Evolutionary conservation across 345 rosid genomes (phyloP).

Genomic region (Arabidopsis suecica): DNA sequence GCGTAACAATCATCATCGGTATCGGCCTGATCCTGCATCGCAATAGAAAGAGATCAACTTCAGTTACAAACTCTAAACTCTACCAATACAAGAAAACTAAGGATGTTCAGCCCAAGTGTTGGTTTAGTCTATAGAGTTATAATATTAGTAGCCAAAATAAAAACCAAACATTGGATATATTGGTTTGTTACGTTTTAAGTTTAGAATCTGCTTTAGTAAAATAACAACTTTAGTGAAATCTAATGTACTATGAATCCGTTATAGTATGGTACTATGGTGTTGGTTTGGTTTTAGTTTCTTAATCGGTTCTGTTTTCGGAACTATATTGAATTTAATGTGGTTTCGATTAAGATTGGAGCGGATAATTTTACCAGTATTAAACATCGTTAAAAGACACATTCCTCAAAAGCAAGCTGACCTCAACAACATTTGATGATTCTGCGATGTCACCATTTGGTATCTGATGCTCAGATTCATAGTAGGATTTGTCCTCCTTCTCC

Average conservation of each 20-base stretch:
- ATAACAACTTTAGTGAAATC: not conserved
- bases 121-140: not conserved
- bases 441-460: constrained; percentile 42
- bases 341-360: not conserved
- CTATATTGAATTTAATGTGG: too few relatives aligned
- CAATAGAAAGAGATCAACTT: constrained; percentile 7
- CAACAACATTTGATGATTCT: constrained; percentile 55
- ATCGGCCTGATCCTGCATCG: constrained; percentile 22
- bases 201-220: too few relatives aligned
- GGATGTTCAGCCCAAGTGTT: not conserved
- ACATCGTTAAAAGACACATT: not conserved
- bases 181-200: not conserved
- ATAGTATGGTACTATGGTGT: not conserved
- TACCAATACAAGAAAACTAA: not conserved
- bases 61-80: not conserved
- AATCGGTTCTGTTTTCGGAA: not conserved
- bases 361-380: not conserved
- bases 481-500: constrained; percentile 46
- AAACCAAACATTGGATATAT: not conserved
- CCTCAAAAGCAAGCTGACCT: constrained; percentile 48
- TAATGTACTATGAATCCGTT: not conserved
- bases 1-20: constrained; percentile 64
- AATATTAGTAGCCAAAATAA: not conserved
- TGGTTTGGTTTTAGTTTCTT: too few relatives aligned
- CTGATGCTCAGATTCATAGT: constrained; percentile 61